Base-by-base conservation (phyloP, 768 basidiomycete genomes). In the Mycena indigotica region DNA sequence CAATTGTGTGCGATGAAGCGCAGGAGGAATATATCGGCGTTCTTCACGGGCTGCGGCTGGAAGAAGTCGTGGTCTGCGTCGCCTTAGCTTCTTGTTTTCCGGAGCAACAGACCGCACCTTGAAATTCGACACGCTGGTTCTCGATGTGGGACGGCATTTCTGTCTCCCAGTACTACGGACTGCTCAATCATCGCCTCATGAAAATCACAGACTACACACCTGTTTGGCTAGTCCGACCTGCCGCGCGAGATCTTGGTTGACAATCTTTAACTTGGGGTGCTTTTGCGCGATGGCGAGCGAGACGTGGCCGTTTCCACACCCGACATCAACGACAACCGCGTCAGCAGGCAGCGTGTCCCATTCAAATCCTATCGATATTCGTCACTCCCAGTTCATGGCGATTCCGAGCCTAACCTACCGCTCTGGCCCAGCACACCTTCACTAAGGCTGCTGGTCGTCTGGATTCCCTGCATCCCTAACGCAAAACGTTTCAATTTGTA, bases 1-100 rank as follows among this genome's bases (percentile, higher is more conserved):
- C 72, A 73, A 60, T 75, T 69, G 57, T 75, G 74, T 26, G 69
- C 35, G 30, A 72, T 70, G 35, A 53, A 46, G 13, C 72, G 62
- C 24, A 73, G 17, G 38, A 73, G 58, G 59, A 70, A 75, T 8
- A 73, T 63, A 3, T 64, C 56, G 8, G 71, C 66, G 29, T 64
- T 40, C 39, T 57, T 63, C 16, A 64, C 46, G 2, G 71, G 66
- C 48, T 73, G 71, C 0, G 65, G 61, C 1, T 52, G 50, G 54
- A 73, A 71, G 61, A 71, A 72, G 41, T 19, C 52, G 39, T 17
- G 48, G 8, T 12, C 28, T 25, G 28, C 25, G 21, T n/a, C n/a
- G n/a, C n/a, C n/a, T n/a, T n/a, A n/a, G n/a, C n/a, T n/a, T n/a
- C n/a, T n/a, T n/a, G n/a, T n/a, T n/a, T n/a, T n/a, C n/a, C n/a